phyloP scores from a whole-genome alignment of 345 rosid species.

The Arabis alpina region DNA sequence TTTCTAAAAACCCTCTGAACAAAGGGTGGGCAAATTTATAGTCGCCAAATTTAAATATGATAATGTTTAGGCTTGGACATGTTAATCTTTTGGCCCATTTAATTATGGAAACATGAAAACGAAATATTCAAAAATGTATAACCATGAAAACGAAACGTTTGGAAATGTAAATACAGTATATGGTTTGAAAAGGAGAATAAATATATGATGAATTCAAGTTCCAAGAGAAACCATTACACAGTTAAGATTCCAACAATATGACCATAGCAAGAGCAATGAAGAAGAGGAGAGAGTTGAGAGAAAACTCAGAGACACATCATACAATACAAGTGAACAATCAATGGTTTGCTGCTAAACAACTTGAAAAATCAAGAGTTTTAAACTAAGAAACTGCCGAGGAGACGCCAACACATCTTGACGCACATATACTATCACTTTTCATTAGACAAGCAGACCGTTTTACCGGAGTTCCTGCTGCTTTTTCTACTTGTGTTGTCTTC shows the following conservation, averaged over 20 bases:
- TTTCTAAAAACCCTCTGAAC: no score
- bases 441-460: constrained; percentile 55
- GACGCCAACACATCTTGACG: constrained; percentile 63
- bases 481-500: constrained; percentile 44
- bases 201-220: constrained; percentile 38
- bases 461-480: constrained; percentile 44
- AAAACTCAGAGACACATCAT: constrained; percentile 31
- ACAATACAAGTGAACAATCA: constrained; percentile 42
- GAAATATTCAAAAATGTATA: no score
- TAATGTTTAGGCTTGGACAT: no score
- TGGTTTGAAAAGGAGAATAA: not conserved
- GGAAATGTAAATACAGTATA: no score
- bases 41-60: no score
- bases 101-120: no score
- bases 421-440: constrained; percentile 76
- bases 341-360: constrained; percentile 49
- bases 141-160: no score
- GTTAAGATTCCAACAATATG: constrained; percentile 20
- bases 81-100: no score
- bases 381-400: constrained; percentile 43
- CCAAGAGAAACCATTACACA: constrained; percentile 49
- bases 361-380: constrained; percentile 25
- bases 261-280: constrained; percentile 9
- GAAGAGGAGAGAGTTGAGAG: constrained; percentile 22
- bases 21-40: no score